phyloP scores from a whole-genome alignment of 2,329 filamentous ascomycete species.

The Cytospora schulzeri region DNA sequence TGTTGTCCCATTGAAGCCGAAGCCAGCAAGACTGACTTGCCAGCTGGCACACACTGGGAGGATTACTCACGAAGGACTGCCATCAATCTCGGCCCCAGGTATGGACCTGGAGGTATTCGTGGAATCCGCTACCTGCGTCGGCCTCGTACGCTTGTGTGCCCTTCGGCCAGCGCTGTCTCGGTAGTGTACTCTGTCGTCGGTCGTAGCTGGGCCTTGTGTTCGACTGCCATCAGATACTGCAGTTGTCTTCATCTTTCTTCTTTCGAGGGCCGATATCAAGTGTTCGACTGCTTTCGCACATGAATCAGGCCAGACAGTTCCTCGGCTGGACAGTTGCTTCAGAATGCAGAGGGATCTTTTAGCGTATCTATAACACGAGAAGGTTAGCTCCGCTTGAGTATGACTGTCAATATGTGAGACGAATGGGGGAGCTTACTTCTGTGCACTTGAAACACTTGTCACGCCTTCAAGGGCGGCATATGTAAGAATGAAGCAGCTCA shows the following conservation, averaged over 20 bases:
- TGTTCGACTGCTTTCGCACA: conserved; percentile 28
- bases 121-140: neutral
- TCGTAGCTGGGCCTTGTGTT: neutral
- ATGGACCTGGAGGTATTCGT: neutral
- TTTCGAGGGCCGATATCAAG: conserved; percentile 25
- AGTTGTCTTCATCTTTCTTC: conserved; percentile 13
- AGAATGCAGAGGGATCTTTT: conserved; percentile 28
- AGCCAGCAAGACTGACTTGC: neutral
- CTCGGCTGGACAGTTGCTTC: conserved; percentile 26
- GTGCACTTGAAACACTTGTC: conserved; percentile 26
- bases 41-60: neutral
- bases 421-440: conserved; percentile 16
- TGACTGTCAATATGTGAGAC: no score
- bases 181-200: neutral
- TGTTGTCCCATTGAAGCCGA: neutral
- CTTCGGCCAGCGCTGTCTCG: conserved; percentile 4
- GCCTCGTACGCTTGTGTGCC: neutral
- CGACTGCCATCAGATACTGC: neutral
- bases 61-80: neutral
- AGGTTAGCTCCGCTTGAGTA: neutral
- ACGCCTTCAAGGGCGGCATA: conserved; percentile 30
- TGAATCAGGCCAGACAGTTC: conserved; percentile 29
- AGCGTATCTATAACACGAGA: conserved; percentile 24
- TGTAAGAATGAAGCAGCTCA: conserved; percentile 31
- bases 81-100: neutral